Evolutionary conservation across 208 protist species (phyloP).

Genomic region (Leishmania martiniquensis): DNA sequence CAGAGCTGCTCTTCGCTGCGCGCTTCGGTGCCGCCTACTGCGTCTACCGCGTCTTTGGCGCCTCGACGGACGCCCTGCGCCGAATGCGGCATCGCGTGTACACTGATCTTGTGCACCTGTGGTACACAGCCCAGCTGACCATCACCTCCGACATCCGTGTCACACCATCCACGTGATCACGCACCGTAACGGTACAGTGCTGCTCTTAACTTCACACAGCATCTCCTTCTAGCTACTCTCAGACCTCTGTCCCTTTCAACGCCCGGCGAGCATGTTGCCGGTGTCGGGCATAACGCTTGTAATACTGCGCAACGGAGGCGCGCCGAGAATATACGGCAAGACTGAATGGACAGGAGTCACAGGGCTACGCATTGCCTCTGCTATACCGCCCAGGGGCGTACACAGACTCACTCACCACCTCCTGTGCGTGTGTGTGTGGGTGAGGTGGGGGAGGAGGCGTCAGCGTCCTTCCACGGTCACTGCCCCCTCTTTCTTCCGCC

Average conservation of each 20-base stretch:
- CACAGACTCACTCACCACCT: background rate
- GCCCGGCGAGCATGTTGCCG: background rate
- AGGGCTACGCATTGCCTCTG: background rate
- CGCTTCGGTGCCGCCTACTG: conserved; percentile 68
- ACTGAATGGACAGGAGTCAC: background rate
- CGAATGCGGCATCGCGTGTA: conserved; percentile 61
- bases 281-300: background rate
- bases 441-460: background rate
- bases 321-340: background rate
- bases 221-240: conserved; percentile 12
- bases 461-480: background rate
- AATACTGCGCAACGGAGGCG: background rate
- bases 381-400: background rate
- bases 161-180: conserved; percentile 37
- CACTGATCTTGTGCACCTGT: conserved; percentile 62
- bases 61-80: conserved; percentile 47
- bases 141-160: conserved; percentile 80
- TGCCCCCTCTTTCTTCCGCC: conserved; percentile 6
- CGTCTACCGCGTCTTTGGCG: conserved; percentile 81
- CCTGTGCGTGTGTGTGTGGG: background rate
- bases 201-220: background rate
- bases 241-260: background rate
- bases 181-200: too few relatives aligned
- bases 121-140: conserved; percentile 63
- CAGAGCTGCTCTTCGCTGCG: conserved; percentile 82